phyloP scores from a whole-genome alignment of 1,284 basidiomycete genomes.

The Coniferiporia weirii region DNA sequence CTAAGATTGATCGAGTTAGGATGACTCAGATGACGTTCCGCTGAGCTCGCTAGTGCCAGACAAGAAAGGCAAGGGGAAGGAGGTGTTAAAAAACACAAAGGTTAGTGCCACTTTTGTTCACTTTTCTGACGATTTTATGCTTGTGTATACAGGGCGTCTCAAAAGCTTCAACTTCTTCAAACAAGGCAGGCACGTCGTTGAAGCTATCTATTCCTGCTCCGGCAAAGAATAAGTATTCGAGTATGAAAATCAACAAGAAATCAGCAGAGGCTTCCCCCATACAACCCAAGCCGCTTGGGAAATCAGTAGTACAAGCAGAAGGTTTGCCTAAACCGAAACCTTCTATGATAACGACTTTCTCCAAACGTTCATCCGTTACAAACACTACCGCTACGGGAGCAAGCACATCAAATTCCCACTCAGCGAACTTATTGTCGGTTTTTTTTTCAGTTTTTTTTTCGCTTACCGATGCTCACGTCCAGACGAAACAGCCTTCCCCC shows the following conservation, averaged over 20 bases:
- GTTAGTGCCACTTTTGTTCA: not conserved
- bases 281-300: not conserved
- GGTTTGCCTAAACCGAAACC: not conserved
- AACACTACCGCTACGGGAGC: not conserved
- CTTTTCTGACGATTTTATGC: not conserved
- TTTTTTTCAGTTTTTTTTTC: not conserved
- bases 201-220: not conserved
- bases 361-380: not conserved
- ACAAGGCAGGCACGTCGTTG: not conserved
- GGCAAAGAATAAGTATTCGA: conserved; percentile 3
- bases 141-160: not conserved
- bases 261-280: not conserved
- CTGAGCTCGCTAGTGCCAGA: conserved; percentile 10
- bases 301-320: not conserved
- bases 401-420: not conserved
- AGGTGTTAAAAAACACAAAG: not conserved
- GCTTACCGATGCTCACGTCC: not conserved
- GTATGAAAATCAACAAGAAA: conserved; percentile 15
- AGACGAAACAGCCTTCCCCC: not conserved
- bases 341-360: not conserved
- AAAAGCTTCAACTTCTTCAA: not conserved
- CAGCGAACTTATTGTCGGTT: not conserved
- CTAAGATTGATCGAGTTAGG: not conserved
- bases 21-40: conserved; percentile 20
- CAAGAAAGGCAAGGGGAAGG: conserved; percentile 16